Evolutionary conservation across 352 stramenopile genomes (phyloP).

Genomic region (Globisporangium uncinulatum): DNA sequence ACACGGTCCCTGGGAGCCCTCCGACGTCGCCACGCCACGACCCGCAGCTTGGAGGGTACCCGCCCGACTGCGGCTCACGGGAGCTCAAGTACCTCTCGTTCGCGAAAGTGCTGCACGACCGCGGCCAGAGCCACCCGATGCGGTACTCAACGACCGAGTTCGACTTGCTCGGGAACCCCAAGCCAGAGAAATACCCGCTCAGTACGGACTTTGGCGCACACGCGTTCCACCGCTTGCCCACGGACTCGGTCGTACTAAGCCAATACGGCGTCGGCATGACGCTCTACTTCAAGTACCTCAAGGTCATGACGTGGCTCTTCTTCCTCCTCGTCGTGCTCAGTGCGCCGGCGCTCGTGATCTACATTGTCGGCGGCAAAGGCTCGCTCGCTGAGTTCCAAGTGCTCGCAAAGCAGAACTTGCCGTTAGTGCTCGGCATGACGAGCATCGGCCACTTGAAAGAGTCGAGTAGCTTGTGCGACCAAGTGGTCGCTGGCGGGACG

Average conservation of each 20-base stretch:
- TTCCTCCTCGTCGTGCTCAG: constrained; percentile 68
- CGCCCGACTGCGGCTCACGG: constrained; percentile 66
- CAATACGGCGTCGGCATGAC: constrained; percentile 72
- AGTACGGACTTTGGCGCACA: constrained; percentile 74
- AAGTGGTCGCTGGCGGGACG: constrained; percentile 37
- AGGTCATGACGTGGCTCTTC: constrained; percentile 82
- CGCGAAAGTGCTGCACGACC: constrained; percentile 68
- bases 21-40: constrained; percentile 40
- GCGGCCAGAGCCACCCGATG: constrained; percentile 70
- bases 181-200: constrained; percentile 51
- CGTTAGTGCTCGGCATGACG: constrained; percentile 66
- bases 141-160: constrained; percentile 51
- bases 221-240: constrained; percentile 65
- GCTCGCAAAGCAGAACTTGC: constrained; percentile 62
- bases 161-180: constrained; percentile 47
- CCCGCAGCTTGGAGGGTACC: constrained; percentile 62
- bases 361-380: constrained; percentile 54
- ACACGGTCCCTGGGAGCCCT: not conserved
- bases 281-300: constrained; percentile 87
- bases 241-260: constrained; percentile 69
- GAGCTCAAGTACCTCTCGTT: constrained; percentile 76
- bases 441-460: constrained; percentile 75
- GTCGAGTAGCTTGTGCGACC: constrained; percentile 60
- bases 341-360: constrained; percentile 50
- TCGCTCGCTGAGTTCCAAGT: constrained; percentile 52